Evolutionary conservation across 2,329 filamentous ascomycete species (phyloP).

Genomic region (Hymenoscyphus linearis): DNA sequence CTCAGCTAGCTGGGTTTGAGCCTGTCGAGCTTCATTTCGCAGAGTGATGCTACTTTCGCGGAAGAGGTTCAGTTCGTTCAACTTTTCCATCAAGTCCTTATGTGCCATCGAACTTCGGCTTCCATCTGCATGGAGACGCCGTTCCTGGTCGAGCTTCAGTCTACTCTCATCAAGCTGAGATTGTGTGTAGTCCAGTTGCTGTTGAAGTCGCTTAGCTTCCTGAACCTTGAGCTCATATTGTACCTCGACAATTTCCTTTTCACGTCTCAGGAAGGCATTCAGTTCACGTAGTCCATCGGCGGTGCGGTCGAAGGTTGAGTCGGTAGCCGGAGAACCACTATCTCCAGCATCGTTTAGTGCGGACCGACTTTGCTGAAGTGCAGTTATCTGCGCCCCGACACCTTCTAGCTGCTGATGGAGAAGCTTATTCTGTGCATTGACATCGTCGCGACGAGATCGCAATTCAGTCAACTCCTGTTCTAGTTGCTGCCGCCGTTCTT

Average conservation of each 20-base stretch:
- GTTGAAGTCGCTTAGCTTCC: slow-evolving; percentile 81
- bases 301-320: slow-evolving; percentile 50
- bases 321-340: slow-evolving; percentile 34
- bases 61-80: slow-evolving; percentile 93
- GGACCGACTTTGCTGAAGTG: slow-evolving; percentile 70
- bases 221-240: slow-evolving; percentile 86
- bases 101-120: slow-evolving; percentile 72
- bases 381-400: slow-evolving; percentile 71
- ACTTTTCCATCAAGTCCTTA: slow-evolving; percentile 86
- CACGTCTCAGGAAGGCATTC: slow-evolving; percentile 83
- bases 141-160: slow-evolving; percentile 86
- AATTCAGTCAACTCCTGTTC: slow-evolving; percentile 80
- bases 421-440: slow-evolving; percentile 83
- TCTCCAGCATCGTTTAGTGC: slow-evolving; percentile 47
- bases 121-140: slow-evolving; percentile 67
- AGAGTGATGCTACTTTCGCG: slow-evolving; percentile 91
- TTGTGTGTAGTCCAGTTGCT: slow-evolving; percentile 83
- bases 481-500: slow-evolving; percentile 71
- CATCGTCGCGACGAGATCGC: slow-evolving; percentile 73
- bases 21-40: slow-evolving; percentile 76
- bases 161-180: slow-evolving; percentile 83
- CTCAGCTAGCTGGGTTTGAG: slow-evolving; percentile 69
- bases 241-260: slow-evolving; percentile 98
- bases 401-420: slow-evolving; percentile 85
- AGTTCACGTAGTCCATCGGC: slow-evolving; percentile 81